Base-by-base conservation (phyloP, 2,329 filamentous ascomycete genomes). In the Fonsecaea monophora region DNA sequence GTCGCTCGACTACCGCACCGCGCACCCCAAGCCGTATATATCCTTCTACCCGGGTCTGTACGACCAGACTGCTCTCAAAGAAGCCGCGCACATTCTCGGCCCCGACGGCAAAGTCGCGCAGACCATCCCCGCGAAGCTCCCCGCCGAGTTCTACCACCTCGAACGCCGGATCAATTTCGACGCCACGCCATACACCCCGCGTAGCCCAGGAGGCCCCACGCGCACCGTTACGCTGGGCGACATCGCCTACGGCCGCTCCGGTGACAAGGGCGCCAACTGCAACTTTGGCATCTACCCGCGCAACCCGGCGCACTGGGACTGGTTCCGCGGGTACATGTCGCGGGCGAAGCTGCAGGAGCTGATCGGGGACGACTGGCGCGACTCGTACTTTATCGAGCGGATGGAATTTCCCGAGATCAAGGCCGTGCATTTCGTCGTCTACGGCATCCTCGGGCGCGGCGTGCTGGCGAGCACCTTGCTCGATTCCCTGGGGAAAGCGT, bases 401-500 rank as follows among this genome's bases (percentile, higher is more conserved):
- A 80, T 84, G 15, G 82, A 84, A 72, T 81, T 84, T 61, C 75
- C 78, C 0, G 70, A 75, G 3, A 77, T 84, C 0, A 72, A 72
- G 32, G 82, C 82, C 0, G 83, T 85, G 21, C 80, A 86, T 68
- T 85, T 83, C 74, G 82, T 84, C 4, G 74, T 84, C 1, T 84
- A 84, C 64, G 82, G 81, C 1, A 76, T 78, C 30, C 72, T 84
- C n/a, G 81, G 79, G 0, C 66, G 78, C 0, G 80, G 80, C 0
- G 82, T 86, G 2, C 85, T 82, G 67, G 83, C 82, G 61, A 82
- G 80, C 7, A 78, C 74, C 34, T 72, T 78, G 48, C 69, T 86
- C n/a, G 84, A 86, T 75, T 75, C 76, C 15, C 76, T 86, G 68
- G 84, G 82, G 0, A 86, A 86, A 71, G 83, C 83, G 0, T 84